A percentile compares a stretch with the other conserved stretches of the same genome.
phyloP scores from a whole-genome alignment of 2,329 filamentous ascomycete species.

The Monosporascus ibericus region DNA sequence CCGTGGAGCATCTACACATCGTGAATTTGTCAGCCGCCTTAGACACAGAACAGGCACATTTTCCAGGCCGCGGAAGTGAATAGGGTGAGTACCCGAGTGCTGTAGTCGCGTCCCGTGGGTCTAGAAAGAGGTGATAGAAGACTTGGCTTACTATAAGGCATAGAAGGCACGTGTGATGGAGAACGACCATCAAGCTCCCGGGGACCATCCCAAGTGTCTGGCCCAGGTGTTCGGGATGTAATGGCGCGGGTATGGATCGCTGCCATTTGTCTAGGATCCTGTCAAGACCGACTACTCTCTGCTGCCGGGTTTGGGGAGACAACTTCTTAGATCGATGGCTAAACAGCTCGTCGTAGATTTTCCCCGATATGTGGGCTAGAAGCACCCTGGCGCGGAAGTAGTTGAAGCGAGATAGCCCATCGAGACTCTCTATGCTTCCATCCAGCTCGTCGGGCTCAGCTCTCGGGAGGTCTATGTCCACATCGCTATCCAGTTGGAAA shows the following conservation, averaged over 20 bases:
- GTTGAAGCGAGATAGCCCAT: constrained; percentile 29
- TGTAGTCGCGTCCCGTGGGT: too few species aligned
- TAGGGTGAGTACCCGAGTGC: too few species aligned
- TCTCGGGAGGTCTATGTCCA: constrained; percentile 33
- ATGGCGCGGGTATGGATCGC: constrained; percentile 24
- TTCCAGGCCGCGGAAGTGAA: too few species aligned
- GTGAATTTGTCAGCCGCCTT: too few species aligned
- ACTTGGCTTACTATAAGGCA: constrained; percentile 18
- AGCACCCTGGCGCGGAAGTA: constrained; percentile 34
- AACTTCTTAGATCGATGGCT: constrained; percentile 21
- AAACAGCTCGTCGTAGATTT: constrained; percentile 34
- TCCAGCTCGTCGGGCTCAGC: constrained; percentile 22
- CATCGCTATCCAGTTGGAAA: constrained; percentile 32
- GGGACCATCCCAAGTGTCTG: constrained; percentile 21
- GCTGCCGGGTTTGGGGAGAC: constrained; percentile 20
- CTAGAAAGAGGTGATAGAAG: not conserved
- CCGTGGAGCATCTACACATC: constrained; percentile 26
- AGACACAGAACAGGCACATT: too few species aligned
- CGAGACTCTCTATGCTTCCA: constrained; percentile 28
- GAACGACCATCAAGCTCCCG: constrained; percentile 28
- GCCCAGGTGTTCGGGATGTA: constrained; percentile 28
- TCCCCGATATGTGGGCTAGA: constrained; percentile 34
- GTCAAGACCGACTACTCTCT: constrained; percentile 19
- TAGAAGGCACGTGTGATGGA: constrained; percentile 31
- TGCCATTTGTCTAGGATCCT: constrained; percentile 32